Base-by-base conservation (phyloP, 83 land plant species). In the Picea mariana region DNA sequence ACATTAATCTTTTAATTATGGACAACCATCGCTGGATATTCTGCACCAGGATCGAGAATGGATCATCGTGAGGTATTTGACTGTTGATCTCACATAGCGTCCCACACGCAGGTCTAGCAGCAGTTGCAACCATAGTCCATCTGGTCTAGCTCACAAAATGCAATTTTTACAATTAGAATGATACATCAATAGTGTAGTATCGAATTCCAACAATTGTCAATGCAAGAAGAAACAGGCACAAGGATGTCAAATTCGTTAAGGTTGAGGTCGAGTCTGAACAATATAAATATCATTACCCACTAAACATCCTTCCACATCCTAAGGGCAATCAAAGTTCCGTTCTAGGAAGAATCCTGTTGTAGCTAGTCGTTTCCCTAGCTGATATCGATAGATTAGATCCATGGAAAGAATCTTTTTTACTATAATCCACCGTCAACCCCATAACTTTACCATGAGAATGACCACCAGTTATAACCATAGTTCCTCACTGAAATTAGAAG, bases 401-500 rank as follows among this genome's bases (percentile, higher is more conserved):
- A 85, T 73, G 0, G 94, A 92, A 60, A 97, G 82, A 1, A 87
- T 88, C 67, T 93, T 92, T 42, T 63, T 83, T 90, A 84, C 96
- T 97, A 81, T 97, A 97, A 52, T 97, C 96, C 20, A 93, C 96
- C 1, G 91, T 91, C 73, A 85, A 65, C 5, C 67, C 81, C 13
- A 87, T 78, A 38, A 97, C 89, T 26, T 87, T 89, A 2, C 99
- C 99, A 81, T 97, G 95, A 6, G 93, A 93, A 21, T 87, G 93
- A 1, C 90, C 95, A 49, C 86, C 82, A 63, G 49, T 81, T 18
- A 72, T 63, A 18, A 95, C 94, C 73, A 92, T 78, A 97, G 34
- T 88, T 95, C 98, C 75, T 95, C 95, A 73, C 96, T 97, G 84
- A 97, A 93, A 81, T 97, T 97, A 13, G 99, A 96, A 87, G 91